phyloP scores from a whole-genome alignment of 1,139 yeast genomes.

The Kodamaea ohmeri region DNA sequence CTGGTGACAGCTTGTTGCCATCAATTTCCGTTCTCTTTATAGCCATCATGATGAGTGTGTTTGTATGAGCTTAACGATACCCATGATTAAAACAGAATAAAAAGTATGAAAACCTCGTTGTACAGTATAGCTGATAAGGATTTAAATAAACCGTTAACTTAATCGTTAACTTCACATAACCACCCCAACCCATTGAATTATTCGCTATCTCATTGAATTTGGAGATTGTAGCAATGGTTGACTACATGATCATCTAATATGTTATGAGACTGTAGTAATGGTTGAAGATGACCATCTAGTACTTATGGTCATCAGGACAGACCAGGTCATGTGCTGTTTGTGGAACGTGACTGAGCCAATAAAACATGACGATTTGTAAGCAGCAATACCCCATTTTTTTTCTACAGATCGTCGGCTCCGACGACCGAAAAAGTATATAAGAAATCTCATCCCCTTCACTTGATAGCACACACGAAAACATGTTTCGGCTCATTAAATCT shows the following conservation, averaged over 20 bases:
- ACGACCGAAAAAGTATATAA: constrained; percentile 4
- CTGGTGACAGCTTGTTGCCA: neutral
- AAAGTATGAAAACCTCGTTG: too few species aligned
- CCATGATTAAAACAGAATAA: neutral
- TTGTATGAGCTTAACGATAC: neutral
- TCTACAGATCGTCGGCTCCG: constrained; percentile 7
- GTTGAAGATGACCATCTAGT: too few species aligned
- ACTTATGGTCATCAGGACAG: too few species aligned
- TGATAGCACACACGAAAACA: constrained; percentile 1
- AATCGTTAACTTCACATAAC: too few species aligned
- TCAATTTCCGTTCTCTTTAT: neutral
- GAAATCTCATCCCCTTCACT: neutral
- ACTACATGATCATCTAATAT: too few species aligned
- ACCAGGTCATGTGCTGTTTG: too few species aligned
- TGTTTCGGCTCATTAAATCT: constrained; percentile 5
- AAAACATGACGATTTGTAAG: constrained; percentile 8
- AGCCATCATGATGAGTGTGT: neutral
- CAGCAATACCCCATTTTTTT: constrained; percentile 4
- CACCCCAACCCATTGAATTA: too few species aligned
- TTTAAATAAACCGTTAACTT: too few species aligned
- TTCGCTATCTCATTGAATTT: too few species aligned
- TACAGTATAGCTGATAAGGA: too few species aligned
- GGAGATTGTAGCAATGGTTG: too few species aligned
- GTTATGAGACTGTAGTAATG: too few species aligned
- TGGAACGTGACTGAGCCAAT: constrained; percentile 4